Conservation (phyloP, 768 basidiomycete species). For the Russula virescens region DNA sequence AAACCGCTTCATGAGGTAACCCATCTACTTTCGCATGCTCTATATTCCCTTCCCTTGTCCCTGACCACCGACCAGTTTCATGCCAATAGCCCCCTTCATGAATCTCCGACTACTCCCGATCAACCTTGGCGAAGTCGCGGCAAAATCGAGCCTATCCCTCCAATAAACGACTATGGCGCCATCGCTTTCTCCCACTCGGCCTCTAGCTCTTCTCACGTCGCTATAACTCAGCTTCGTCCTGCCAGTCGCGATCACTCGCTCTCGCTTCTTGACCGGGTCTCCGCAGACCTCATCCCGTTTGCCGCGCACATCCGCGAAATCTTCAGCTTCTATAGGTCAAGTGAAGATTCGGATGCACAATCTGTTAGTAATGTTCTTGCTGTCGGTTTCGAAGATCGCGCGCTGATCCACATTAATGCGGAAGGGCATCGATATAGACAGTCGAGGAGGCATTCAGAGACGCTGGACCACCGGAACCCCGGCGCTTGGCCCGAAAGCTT, state of each 20-base stretch:
- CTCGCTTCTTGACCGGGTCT: not conserved
- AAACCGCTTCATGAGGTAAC: constrained; percentile 51
- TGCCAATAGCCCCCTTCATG: no score
- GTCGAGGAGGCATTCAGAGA: constrained; percentile 15
- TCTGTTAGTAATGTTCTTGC: not conserved
- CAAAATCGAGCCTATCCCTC: not conserved
- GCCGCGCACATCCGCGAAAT: not conserved
- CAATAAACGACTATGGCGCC: not conserved
- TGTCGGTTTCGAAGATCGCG: not conserved
- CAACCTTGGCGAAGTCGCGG: not conserved
- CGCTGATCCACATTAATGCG: not conserved
- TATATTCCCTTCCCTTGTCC: not conserved
- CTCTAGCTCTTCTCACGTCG: not conserved
- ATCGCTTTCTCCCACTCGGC: not conserved
- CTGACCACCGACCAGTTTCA: not conserved
- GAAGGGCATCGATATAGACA: not conserved
- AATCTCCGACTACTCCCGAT: not conserved
- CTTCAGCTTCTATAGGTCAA: not conserved
- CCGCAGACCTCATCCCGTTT: constrained; percentile 10
- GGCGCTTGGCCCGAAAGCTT: constrained; percentile 27
- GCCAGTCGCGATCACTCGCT: not conserved
- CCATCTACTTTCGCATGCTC: not conserved
- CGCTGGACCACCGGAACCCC: constrained; percentile 4
- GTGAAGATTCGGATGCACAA: not conserved
- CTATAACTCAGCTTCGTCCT: not conserved